A percentile compares a stretch with the other conserved stretches of the same genome.
Evolutionary conservation across 2,329 filamentous ascomycete genomes (phyloP).

Genomic region (Beauveria sp.): DNA sequence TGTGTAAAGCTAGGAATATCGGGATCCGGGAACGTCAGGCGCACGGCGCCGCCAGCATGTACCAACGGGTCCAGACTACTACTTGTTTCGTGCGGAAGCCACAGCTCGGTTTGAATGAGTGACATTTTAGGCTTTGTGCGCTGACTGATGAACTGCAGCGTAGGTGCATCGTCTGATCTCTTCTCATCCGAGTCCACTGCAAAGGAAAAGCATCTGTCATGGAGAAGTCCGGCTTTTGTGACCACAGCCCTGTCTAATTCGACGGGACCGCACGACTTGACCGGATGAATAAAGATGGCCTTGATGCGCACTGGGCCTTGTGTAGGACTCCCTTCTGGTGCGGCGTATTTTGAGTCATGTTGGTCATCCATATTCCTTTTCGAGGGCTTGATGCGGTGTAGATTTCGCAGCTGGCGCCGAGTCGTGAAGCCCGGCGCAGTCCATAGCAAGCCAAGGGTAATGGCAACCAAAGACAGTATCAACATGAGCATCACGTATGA

Average conservation of each 20-base stretch:
- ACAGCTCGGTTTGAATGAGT: constrained; percentile 14
- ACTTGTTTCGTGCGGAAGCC: constrained; percentile 9
- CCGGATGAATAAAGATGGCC: constrained; percentile 21
- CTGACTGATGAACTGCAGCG: constrained; percentile 22
- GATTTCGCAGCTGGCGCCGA: constrained; percentile 3
- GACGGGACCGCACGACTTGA: constrained; percentile 22
- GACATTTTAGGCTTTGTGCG: constrained; percentile 16
- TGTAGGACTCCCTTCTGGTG: not conserved
- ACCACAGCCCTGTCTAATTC: constrained; percentile 18
- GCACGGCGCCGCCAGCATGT: constrained; percentile 7
- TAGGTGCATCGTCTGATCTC: constrained; percentile 8
- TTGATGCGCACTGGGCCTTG: constrained; percentile 17
- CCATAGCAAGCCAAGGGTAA: not conserved
- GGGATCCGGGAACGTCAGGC: constrained; percentile 10
- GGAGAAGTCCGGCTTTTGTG: constrained; percentile 18
- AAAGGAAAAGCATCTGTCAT: constrained; percentile 22
- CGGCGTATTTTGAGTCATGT: constrained; percentile 13
- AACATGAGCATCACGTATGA: not conserved
- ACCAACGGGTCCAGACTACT: constrained; percentile 8
- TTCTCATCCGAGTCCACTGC: constrained; percentile 21
- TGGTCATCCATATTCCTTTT: constrained; percentile 21
- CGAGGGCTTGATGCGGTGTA: constrained; percentile 15
- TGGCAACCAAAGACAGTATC: not conserved
- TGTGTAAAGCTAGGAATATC: not conserved
- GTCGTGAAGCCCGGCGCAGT: not conserved